Base-by-base conservation (phyloP, 1,284 basidiomycete species). In the Mycena sp. region DNA sequence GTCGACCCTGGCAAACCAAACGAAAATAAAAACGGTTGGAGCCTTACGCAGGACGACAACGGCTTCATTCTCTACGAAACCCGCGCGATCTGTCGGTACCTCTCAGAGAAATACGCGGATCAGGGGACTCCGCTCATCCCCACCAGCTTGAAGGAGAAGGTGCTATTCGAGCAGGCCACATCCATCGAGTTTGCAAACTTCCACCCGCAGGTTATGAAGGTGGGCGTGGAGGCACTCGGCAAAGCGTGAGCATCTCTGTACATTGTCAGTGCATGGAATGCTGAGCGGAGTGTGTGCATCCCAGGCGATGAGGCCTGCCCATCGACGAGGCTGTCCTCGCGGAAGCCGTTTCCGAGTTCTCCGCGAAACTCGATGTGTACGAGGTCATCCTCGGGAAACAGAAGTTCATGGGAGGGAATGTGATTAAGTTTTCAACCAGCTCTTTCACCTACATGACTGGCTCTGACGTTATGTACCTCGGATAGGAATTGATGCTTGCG, bases 371-470 rank as follows among this genome's bases (percentile, higher is more conserved):
- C 6, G 75, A 81, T 16, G 85, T 73, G 4, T 87, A 87, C 68
- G 85, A 88, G 58, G 67, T 65, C 19, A 82, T 88, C 60, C 74
- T 88, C 28, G 71, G 76, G 64, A 86, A 84, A 70, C 80, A 83
- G 48, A 81, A 80, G 67, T 87, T 82, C 67, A 65, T 86, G 21
- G 84, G 79, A 38, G 86, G 86, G 10, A 76, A 86, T 67, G 81
- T 83, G 54, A 59, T n/a, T n/a, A n/a, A n/a, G n/a, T n/a, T n/a
- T n/a, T n/a, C n/a, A n/a, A n/a, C n/a, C n/a, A n/a, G 80, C 70
- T 2, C 11, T n/a, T 35, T 9, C 14, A 11, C 28, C n/a, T 32
- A 12, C n/a, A 21, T 9, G 57, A 16, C 48, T 29, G 21, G 29
- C 38, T 26, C 35, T 26, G 19, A 46, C 14, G 23, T 25, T n/a